Percentiles rank a stretch among this genome's conserved stretches.
Conservation (phyloP, 2,329 filamentous ascomycete species). For the Hymenoscyphus albidus region DNA sequence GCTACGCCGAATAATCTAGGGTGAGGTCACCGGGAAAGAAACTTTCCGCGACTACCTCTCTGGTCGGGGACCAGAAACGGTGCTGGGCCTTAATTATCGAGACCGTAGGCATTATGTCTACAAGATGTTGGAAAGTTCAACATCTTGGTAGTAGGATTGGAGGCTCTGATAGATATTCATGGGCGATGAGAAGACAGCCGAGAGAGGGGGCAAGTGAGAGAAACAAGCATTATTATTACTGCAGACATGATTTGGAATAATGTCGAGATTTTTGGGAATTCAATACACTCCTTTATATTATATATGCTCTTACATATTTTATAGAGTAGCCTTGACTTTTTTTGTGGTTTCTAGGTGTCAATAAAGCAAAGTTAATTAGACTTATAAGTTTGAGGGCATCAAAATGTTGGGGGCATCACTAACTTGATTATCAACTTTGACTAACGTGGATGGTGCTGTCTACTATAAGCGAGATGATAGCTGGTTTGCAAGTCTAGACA, state of each 20-base stretch:
- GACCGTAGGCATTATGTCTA: neutral
- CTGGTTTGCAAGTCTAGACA: constrained; percentile 12
- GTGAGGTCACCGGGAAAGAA: neutral
- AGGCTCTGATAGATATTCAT: neutral
- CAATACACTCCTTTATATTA: neutral
- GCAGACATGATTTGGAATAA: neutral
- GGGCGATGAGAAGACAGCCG: neutral
- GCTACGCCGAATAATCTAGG: neutral
- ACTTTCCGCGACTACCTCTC: neutral
- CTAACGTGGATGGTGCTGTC: neutral
- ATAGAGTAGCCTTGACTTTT: too few species aligned
- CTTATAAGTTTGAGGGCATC: neutral
- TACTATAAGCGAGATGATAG: constrained; percentile 15
- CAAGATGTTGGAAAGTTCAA: neutral
- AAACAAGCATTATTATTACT: neutral
- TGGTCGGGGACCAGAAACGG: neutral
- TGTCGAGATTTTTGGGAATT: neutral
- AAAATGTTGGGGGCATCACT: neutral
- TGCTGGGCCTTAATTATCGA: neutral
- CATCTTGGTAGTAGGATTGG: neutral
- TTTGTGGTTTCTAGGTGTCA: too few species aligned
- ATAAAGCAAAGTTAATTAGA: neutral
- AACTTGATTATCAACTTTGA: neutral
- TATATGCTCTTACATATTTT: too few species aligned
- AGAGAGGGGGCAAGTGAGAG: neutral